phyloP scores from a whole-genome alignment of 1,284 basidiomycete species.

The Puccinia coronata region DNA sequence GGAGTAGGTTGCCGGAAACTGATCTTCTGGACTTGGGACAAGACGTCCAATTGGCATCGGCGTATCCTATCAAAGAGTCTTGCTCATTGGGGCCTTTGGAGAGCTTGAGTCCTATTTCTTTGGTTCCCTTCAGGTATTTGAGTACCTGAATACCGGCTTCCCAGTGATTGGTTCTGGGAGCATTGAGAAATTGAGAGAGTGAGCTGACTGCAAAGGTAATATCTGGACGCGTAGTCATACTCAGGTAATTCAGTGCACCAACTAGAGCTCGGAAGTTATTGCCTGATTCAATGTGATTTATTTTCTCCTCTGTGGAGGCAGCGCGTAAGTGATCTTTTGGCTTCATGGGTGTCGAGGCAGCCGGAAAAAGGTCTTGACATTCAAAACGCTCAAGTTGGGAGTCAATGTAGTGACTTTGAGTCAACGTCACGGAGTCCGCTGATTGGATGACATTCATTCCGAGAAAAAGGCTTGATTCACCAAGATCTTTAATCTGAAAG shows the following conservation, averaged over 20 bases:
- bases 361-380: no score
- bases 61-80: not conserved
- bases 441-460: slow-evolving; percentile 10
- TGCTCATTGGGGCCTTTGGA: not conserved
- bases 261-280: not conserved
- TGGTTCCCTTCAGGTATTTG: not conserved
- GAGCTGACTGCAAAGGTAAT: not conserved
- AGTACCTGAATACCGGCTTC: not conserved
- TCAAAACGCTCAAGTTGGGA: not conserved
- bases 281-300: not conserved
- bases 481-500: slow-evolving; percentile 12
- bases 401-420: not conserved
- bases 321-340: no score
- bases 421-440: not conserved
- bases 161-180: not conserved
- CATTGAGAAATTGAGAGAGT: not conserved
- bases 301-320: not conserved
- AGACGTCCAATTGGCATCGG: not conserved
- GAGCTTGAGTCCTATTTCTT: not conserved
- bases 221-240: not conserved
- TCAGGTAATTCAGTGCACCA: no score
- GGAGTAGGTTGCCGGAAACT: not conserved
- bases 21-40: not conserved
- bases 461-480: not conserved
- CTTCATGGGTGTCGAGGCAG: not conserved